Percentiles rank a stretch among this genome's conserved stretches.
phyloP scores from a whole-genome alignment of 441 rosid genomes.

The Euphorbia celastroides region DNA sequence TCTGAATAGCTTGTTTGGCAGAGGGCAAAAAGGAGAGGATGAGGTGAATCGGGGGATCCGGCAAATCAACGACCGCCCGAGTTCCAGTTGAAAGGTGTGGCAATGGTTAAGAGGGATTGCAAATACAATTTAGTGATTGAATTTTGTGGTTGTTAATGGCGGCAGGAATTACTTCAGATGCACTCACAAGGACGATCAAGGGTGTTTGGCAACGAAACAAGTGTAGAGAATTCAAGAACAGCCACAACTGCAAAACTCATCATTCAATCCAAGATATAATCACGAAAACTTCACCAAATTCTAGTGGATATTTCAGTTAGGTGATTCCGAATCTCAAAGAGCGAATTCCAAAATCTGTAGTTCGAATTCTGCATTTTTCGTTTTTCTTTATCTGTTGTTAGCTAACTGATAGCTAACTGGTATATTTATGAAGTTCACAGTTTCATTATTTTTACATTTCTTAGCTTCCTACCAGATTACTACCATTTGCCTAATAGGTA shows the following conservation, averaged over 20 bases:
- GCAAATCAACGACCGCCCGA: too few species aligned
- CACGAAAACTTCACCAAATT: background rate
- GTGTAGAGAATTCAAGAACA: background rate
- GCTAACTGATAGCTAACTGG: too few species aligned
- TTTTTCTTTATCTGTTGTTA: too few species aligned
- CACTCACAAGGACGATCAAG: background rate
- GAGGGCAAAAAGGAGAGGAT: too few species aligned
- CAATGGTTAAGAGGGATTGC: too few species aligned
- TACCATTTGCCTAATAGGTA: too few species aligned
- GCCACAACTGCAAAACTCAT: background rate
- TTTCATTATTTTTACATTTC: too few species aligned
- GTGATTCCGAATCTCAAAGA: background rate
- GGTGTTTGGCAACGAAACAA: slow-evolving; percentile 9
- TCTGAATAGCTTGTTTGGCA: background rate
- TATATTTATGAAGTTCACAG: too few species aligned
- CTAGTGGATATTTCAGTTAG: background rate
- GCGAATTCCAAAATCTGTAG: background rate
- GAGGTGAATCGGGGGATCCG: background rate
- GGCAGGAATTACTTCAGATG: slow-evolving; percentile 9
- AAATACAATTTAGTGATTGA: too few species aligned
- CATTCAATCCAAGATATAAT: background rate
- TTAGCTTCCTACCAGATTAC: too few species aligned
- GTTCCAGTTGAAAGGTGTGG: too few species aligned
- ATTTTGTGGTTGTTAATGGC: background rate
- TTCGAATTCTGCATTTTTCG: background rate